Percentiles rank a stretch among this genome's conserved stretches.
Evolutionary conservation across 345 rosid species (phyloP).

Genomic region (Carallia brachiata): DNA sequence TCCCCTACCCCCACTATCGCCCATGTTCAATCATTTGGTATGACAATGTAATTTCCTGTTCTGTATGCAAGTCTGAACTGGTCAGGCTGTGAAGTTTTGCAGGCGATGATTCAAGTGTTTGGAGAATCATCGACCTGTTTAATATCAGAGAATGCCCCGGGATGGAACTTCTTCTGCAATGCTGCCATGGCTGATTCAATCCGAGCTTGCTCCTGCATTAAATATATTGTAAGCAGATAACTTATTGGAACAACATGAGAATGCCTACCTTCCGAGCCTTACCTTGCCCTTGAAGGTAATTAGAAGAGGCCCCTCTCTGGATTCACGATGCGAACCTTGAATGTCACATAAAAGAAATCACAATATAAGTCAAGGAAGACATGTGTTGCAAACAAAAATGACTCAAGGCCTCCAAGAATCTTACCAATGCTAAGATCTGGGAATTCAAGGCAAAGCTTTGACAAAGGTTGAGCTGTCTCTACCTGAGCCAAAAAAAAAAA

Average conservation of each 20-base stretch:
- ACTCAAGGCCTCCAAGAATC: neutral
- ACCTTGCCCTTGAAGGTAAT: conserved; percentile 82
- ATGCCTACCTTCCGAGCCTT: neutral
- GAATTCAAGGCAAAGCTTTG: conserved; percentile 78
- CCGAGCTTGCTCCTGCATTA: conserved; percentile 54
- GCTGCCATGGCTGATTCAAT: conserved; percentile 52
- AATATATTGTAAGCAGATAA: neutral
- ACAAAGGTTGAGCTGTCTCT: conserved; percentile 72
- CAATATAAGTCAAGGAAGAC: conserved; percentile 15
- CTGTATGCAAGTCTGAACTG: conserved; percentile 1
- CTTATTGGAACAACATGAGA: neutral
- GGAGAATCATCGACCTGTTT: conserved; percentile 17
- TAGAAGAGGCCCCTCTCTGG: conserved; percentile 63
- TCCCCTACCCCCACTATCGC: neutral
- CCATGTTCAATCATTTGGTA: neutral
- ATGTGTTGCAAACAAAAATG: neutral
- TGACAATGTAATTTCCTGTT: neutral
- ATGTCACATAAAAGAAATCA: conserved; percentile 19
- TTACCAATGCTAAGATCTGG: conserved; percentile 86
- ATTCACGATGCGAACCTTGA: conserved; percentile 72
- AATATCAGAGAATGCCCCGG: conserved; percentile 43
- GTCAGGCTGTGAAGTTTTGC: conserved; percentile 11
- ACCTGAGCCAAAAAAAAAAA: conserved; percentile 49
- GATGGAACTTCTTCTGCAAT: conserved; percentile 51
- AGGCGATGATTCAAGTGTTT: neutral